Conservation (phyloP, 2,329 filamentous ascomycete species). For the Fusarium decemcellulare region DNA sequence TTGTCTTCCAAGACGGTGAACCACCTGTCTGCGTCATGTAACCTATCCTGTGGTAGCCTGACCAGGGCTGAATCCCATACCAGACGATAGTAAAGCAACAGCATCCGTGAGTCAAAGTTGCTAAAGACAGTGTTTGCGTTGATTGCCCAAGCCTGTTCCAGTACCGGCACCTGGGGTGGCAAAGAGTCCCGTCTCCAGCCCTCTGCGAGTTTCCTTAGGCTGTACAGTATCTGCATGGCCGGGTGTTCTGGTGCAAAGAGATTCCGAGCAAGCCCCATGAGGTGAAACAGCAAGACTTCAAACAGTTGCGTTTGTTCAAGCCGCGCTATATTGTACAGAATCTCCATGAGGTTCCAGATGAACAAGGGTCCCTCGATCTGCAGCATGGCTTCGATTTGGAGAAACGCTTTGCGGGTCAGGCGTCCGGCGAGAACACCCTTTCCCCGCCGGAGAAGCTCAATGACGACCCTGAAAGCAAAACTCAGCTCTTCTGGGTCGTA, state of each 20-base stretch:
- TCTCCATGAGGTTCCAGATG: constrained; percentile 31
- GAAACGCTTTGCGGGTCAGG: constrained; percentile 17
- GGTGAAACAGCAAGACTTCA: constrained; percentile 11
- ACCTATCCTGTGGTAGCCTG: neutral
- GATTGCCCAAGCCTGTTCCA: constrained; percentile 18
- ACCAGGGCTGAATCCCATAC: constrained; percentile 19
- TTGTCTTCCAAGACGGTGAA: constrained; percentile 11
- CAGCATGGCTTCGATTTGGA: constrained; percentile 18
- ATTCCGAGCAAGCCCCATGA: neutral
- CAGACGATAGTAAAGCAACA: constrained; percentile 24
- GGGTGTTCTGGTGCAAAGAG: neutral
- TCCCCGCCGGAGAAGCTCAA: constrained; percentile 3
- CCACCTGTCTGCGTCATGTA: constrained; percentile 11
- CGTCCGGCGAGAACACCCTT: constrained; percentile 25
- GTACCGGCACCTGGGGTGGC: neutral
- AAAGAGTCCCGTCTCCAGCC: constrained; percentile 5
- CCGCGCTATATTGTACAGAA: constrained; percentile 17
- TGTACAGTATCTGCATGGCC: constrained; percentile 3
- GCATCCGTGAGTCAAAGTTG: constrained; percentile 8
- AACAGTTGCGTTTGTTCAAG: constrained; percentile 14
- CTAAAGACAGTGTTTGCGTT: constrained; percentile 18
- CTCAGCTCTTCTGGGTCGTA: constrained; percentile 28
- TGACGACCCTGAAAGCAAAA: constrained; percentile 19
- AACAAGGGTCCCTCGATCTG: constrained; percentile 24
- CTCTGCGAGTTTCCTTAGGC: neutral